Evolutionary conservation across 208 protist genomes (phyloP), one percentile per base, ranked within the genome.

Genomic region (Trichomonas gallinae): DNA sequence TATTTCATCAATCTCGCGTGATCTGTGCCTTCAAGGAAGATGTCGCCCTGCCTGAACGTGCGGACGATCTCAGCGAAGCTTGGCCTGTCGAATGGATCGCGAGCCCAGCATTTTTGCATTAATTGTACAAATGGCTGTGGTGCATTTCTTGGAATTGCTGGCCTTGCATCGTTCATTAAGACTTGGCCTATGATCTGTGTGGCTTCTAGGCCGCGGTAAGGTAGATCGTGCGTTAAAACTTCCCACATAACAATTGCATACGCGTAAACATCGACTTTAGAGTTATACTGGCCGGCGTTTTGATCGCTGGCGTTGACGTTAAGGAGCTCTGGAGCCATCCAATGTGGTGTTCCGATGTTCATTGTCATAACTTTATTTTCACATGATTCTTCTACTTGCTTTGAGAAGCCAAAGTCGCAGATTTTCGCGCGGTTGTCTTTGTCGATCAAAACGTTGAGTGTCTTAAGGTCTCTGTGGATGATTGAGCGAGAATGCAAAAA

Each of bases 261-360:
- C 9, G 93, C 46, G 63, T 96, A 96, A n/a, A 96, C 93, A 96
- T 96, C 93, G n/a, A 81, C 23, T 82, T 96, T 96, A 36, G 31
- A 81, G 42, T 93, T 44, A 36, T 93, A 93, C n/a, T 34, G 13
- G 26, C 45, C 44, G 21, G 26, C 21, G 42, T 48, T 23, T 17
- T 85, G 34, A 21, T 72, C 58, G 6, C 21, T n/a, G 21, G 11
- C 1, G 4, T 4, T n/a, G 21, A 72, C 58, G 8, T 34, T 89
- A 34, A 93, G 26, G 6, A 93, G 44, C 46, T 93, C 87, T 34
- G 87, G 87, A 10, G 87, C 87, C 87, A 93, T 93, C 87, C 87
- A 93, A 26, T 93, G 87, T 17, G 87, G 87, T 34, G 87, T 93
- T 10, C 87, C 87, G 26, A 93, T 42, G 34, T 93, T 93, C 44